phyloP scores from a whole-genome alignment of 1,284 basidiomycete genomes.

The Leccinum solheimii region DNA sequence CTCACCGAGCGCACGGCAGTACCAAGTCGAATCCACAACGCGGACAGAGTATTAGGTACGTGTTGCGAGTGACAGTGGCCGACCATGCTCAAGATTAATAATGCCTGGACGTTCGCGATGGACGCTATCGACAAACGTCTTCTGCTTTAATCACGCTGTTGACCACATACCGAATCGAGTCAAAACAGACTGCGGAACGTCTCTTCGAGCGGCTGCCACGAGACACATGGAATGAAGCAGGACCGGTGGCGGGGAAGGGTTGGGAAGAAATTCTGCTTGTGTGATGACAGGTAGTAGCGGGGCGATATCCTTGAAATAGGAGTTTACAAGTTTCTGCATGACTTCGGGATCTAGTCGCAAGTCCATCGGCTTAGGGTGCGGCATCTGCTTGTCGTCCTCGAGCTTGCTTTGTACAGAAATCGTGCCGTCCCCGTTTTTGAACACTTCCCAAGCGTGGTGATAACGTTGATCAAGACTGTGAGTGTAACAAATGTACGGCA shows the following conservation, averaged over 20 bases:
- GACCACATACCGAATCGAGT: slow-evolving; percentile 81
- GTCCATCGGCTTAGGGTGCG: slow-evolving; percentile 62
- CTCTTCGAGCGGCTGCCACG: slow-evolving; percentile 82
- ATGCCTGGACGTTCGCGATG: slow-evolving; percentile 85
- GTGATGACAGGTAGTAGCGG: slow-evolving; percentile 89
- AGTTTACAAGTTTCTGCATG: slow-evolving; percentile 84
- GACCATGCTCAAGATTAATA: slow-evolving; percentile 82
- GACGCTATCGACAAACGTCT: slow-evolving; percentile 88
- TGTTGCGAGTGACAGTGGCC: slow-evolving; percentile 79
- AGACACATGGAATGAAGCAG: slow-evolving; percentile 93
- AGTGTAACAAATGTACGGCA: slow-evolving; percentile 84
- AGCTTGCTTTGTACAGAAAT: slow-evolving; percentile 79
- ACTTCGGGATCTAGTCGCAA: slow-evolving; percentile 74
- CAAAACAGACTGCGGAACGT: slow-evolving; percentile 84
- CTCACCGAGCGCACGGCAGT: slow-evolving; percentile 83
- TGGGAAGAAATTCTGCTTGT: slow-evolving; percentile 81
- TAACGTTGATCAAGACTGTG: slow-evolving; percentile 82
- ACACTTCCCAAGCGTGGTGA: slow-evolving; percentile 82
- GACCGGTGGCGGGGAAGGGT: slow-evolving; percentile 71
- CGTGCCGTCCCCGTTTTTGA: slow-evolving; percentile 80
- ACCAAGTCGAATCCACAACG: slow-evolving; percentile 75
- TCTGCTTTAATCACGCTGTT: slow-evolving; percentile 86
- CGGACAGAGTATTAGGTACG: slow-evolving; percentile 74
- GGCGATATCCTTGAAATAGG: slow-evolving; percentile 84
- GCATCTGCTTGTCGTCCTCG: slow-evolving; percentile 51